A percentile compares a stretch with the other conserved stretches of the same genome.
Conservation (phyloP, 2,329 filamentous ascomycete species). For the Talaromyces sp. region DNA sequence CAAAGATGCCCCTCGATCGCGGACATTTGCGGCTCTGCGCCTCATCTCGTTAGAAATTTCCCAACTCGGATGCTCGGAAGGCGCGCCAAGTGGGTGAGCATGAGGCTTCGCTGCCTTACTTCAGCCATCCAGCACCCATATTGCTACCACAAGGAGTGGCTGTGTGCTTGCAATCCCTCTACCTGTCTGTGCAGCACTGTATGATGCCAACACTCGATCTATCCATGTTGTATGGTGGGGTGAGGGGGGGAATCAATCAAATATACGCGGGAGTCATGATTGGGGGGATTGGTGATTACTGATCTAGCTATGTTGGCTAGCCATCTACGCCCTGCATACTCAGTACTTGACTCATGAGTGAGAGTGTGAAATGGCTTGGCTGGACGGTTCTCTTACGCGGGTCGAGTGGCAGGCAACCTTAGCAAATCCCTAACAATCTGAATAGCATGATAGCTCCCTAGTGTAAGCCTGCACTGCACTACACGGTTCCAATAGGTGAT, state of each 20-base stretch:
- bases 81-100: neutral
- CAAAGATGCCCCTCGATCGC: neutral
- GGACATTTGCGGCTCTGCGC: neutral
- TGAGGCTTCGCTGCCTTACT: neutral
- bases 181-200: neutral
- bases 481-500: neutral
- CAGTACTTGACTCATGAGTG: neutral
- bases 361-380: neutral
- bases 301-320: neutral
- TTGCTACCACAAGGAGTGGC: neutral
- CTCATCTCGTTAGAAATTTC: constrained; percentile 12
- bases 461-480: neutral
- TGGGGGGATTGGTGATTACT: neutral
- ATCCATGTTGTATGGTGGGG: neutral
- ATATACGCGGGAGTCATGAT: neutral
- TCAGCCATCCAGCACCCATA: neutral
- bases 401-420: no score
- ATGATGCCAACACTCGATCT: neutral
- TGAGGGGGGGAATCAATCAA: neutral
- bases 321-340: neutral
- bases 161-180: neutral
- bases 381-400: neutral
- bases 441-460: neutral
- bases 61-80: neutral
- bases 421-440: no score